These are phyloP conservation scores for Sparassis latifolia DNA, from an alignment of 1,284 basidiomycete genomes.

Conservation along the genomic window DNA sequence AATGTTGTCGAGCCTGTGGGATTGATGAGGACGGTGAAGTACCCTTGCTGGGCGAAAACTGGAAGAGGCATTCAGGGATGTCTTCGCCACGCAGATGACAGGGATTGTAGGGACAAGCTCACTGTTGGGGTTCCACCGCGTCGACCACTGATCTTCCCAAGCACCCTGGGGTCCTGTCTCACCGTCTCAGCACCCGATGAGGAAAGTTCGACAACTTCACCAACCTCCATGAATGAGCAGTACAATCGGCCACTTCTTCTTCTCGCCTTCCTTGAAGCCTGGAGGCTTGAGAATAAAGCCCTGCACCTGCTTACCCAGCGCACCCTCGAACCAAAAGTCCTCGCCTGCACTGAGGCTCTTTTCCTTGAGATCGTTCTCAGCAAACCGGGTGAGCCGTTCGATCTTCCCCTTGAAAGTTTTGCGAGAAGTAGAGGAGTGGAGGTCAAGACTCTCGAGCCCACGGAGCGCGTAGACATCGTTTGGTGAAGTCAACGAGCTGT, in stretches of 20 bases:
- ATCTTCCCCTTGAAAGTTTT: conserved; percentile 28
- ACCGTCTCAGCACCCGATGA: not conserved
- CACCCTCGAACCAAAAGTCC: conserved; percentile 84
- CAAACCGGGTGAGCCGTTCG: conserved; percentile 56
- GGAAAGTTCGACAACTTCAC: conserved; percentile 6
- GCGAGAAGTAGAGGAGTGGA: conserved; percentile 4
- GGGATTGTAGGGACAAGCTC: conserved; percentile 7
- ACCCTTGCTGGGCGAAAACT: conserved; percentile 81
- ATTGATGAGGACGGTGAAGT: conserved; percentile 81
- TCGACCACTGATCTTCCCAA: conserved; percentile 82
- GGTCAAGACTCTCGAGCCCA: conserved; percentile 29
- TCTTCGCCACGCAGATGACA: not conserved
- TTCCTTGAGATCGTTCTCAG: conserved; percentile 46
- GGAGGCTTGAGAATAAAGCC: conserved; percentile 79
- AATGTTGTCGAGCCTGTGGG: conserved; percentile 87
- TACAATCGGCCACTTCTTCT: conserved; percentile 71
- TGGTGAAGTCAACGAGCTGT: conserved; percentile 64
- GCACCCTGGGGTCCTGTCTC: conserved; percentile 63
- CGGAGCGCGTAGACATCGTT: conserved; percentile 67
- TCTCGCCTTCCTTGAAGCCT: conserved; percentile 59
- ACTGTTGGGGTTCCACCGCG: conserved; percentile 86
- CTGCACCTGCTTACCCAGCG: conserved; percentile 64
- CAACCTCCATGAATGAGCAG: conserved; percentile 72
- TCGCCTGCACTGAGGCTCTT: conserved; percentile 59
- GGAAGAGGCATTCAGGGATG: not conserved